phyloP scores from a whole-genome alignment of 305 asterid genomes.

The Stenogyne calaminthoides region DNA sequence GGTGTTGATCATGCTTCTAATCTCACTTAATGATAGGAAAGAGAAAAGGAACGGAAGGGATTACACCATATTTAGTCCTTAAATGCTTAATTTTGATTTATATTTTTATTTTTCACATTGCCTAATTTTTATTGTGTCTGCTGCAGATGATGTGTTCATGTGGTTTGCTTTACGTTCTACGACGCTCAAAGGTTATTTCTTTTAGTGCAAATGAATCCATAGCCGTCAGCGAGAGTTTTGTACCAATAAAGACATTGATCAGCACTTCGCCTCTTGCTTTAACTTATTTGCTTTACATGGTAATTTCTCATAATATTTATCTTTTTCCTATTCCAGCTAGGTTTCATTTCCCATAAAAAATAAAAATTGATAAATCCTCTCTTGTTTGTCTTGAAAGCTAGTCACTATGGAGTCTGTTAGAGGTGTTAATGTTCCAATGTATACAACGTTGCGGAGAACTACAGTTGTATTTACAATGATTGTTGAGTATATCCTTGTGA shows the following conservation, averaged over 20 bases:
- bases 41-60: not conserved
- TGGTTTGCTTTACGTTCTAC: conserved; percentile 74
- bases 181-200: conserved; percentile 75
- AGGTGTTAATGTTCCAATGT: conserved; percentile 99
- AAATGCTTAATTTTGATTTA: not conserved
- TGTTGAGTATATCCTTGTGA: conserved; percentile 74
- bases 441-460: conserved; percentile 93
- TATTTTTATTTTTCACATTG: conserved; percentile 3
- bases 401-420: conserved; percentile 97
- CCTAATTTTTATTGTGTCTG: conserved; percentile 26
- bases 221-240: conserved; percentile 52
- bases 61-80: not conserved
- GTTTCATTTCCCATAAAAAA: conserved; percentile 4
- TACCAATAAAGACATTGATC: conserved; percentile 67
- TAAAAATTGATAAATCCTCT: conserved; percentile 31
- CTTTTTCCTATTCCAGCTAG: conserved; percentile 7
- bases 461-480: conserved; percentile 96
- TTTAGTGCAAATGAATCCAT: conserved; percentile 64
- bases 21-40: not conserved
- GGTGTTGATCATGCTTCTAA: not conserved
- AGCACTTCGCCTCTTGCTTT: conserved; percentile 77
- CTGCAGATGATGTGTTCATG: conserved; percentile 89
- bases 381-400: conserved; percentile 67
- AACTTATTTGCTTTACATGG: conserved; percentile 94
- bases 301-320: conserved; percentile 32